phyloP scores from a whole-genome alignment of 768 basidiomycete species.

The Russula compacta region DNA sequence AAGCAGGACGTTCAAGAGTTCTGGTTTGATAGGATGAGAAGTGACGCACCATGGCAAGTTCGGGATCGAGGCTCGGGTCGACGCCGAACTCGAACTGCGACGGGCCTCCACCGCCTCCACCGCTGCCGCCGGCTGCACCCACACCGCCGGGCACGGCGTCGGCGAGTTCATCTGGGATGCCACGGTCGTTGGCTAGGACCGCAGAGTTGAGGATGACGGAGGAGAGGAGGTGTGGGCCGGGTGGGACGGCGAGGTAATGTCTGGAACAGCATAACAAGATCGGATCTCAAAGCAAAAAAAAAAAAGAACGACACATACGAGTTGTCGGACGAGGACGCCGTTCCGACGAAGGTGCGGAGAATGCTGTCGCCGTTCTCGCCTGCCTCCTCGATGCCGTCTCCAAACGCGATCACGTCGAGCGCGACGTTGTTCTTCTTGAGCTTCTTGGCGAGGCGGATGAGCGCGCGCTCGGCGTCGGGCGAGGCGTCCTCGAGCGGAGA shows the following conservation, averaged over 20 bases:
- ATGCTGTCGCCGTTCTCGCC: conserved; percentile 51
- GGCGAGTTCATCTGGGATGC: conserved; percentile 50
- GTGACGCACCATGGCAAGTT: conserved; percentile 80
- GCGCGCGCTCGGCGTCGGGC: conserved; percentile 59
- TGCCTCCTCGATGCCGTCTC: conserved; percentile 73
- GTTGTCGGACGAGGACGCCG: conserved; percentile 72
- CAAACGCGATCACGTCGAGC: conserved; percentile 84
- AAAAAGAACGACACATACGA: no score
- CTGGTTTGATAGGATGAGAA: not conserved
- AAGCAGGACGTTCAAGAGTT: no score
- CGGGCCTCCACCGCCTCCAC: conserved; percentile 22
- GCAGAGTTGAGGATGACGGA: conserved; percentile 75
- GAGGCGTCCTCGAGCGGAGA: conserved; percentile 70
- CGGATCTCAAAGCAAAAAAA: not conserved
- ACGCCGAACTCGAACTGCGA: conserved; percentile 74
- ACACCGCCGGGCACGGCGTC: conserved; percentile 39
- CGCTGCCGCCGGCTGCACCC: conserved; percentile 24
- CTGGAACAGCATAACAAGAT: conserved; percentile 32
- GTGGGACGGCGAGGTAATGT: conserved; percentile 71
- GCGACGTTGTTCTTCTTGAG: conserved; percentile 99
- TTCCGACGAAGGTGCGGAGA: conserved; percentile 76
- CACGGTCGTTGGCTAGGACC: conserved; percentile 72
- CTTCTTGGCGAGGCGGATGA: conserved; percentile 90
- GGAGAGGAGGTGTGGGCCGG: conserved; percentile 73
- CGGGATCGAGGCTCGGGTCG: conserved; percentile 92